These are phyloP conservation scores for Neopestalotiopsis rosae DNA, from an alignment of 2,329 filamentous ascomycete species.

Conservation along the genomic window DNA sequence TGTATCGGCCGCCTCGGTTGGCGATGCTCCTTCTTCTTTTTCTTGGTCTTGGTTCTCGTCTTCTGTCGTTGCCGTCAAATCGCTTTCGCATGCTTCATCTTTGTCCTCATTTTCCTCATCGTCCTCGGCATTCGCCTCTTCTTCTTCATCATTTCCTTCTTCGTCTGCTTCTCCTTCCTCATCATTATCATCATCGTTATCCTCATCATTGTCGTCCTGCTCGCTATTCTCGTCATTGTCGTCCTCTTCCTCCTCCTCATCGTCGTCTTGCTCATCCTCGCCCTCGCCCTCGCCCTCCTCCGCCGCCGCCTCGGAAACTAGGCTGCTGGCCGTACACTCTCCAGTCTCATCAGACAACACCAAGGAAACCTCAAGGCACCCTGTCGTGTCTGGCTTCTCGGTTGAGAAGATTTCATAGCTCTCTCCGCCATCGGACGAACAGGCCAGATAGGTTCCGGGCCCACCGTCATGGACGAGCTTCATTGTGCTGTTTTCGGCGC, in stretches of 20 bases:
- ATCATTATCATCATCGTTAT: not conserved
- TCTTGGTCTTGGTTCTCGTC: not conserved
- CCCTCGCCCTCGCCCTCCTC: not conserved
- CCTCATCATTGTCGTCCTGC: not conserved
- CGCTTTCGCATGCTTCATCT: not conserved
- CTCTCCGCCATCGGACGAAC: constrained; percentile 25
- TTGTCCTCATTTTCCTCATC: not conserved
- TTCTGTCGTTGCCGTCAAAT: not conserved
- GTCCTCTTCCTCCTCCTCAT: not conserved
- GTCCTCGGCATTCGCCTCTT: not conserved
- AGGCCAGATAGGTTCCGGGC: constrained; percentile 31
- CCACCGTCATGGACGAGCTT: constrained; percentile 32
- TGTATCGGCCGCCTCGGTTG: not conserved
- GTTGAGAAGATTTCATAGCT: constrained; percentile 33
- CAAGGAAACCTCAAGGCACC: constrained; percentile 29
- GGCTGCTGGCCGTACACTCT: constrained; percentile 21
- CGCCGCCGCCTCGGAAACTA: not conserved
- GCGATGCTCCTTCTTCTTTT: too few relatives aligned
- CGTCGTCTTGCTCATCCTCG: not conserved
- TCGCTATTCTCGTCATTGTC: not conserved
- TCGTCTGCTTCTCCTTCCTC: not conserved
- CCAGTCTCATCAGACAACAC: constrained; percentile 26
- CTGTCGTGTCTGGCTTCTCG: constrained; percentile 26
- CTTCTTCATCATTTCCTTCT: not conserved
- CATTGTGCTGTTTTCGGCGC: constrained; percentile 23